A percentile compares a stretch with the other conserved stretches of the same genome.
These are phyloP conservation scores for Dipteronia sinensis DNA, from an alignment of 345 rosid species.

Conservation along the genomic window DNA sequence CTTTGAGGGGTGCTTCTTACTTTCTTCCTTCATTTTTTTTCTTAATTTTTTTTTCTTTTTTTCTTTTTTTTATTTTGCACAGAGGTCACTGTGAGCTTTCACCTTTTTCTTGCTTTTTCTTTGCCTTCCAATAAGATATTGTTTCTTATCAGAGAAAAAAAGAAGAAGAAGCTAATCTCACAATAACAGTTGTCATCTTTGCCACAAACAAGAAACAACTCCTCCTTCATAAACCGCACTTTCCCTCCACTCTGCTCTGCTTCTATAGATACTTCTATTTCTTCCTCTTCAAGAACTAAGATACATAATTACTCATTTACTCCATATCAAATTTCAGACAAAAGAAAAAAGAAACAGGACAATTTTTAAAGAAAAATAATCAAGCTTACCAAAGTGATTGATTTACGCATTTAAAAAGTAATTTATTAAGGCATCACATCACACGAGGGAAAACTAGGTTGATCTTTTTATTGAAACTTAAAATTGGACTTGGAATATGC, in stretches of 20 bases:
- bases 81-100: background rate
- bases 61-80: too few relatives aligned
- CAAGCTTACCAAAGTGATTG: background rate
- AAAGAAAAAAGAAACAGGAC: too few relatives aligned
- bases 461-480: background rate
- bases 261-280: background rate
- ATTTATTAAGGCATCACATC: background rate
- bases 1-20: too few relatives aligned
- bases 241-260: background rate
- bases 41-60: too few relatives aligned
- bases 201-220: background rate
- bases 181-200: background rate
- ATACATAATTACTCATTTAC: background rate
- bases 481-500: background rate
- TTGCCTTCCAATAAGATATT: background rate
- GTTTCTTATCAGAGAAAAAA: background rate
- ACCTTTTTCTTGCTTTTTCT: background rate
- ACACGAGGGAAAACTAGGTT: background rate
- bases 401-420: constrained; percentile 1
- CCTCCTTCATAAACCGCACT: background rate
- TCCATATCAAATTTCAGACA: too few relatives aligned
- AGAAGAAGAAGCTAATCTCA: background rate
- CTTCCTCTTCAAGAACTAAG: background rate
- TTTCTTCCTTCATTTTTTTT: too few relatives aligned
- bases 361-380: too few relatives aligned